Percentiles rank a stretch among this genome's conserved stretches.
Evolutionary conservation across 495 filamentous ascomycete genomes (phyloP).

Genomic region (Podospora pseudoanserina): DNA sequence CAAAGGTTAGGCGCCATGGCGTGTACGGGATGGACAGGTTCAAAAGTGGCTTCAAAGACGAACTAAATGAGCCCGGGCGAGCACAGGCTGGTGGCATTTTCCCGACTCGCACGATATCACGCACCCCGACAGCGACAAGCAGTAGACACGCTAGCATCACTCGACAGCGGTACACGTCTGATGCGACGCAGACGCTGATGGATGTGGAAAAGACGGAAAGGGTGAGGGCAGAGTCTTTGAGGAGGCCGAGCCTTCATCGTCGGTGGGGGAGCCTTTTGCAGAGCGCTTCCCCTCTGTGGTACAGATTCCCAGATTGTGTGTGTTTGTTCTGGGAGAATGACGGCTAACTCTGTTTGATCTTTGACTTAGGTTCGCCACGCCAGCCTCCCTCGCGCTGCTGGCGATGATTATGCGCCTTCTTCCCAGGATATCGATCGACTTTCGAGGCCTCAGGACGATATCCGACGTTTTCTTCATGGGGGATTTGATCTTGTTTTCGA

Average conservation of each 20-base stretch:
- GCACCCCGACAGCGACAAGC: too few species aligned
- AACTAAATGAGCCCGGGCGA: too few species aligned
- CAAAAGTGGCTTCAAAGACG: not conserved
- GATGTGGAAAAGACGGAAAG: not conserved
- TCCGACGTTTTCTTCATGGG: constrained; percentile 15
- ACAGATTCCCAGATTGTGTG: too few species aligned
- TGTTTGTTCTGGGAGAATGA: too few species aligned
- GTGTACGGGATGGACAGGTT: not conserved
- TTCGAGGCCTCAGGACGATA: constrained; percentile 5
- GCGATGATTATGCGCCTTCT: constrained; percentile 16
- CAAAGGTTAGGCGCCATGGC: not conserved
- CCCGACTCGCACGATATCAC: too few species aligned
- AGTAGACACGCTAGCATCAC: too few species aligned
- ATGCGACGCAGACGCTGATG: not conserved
- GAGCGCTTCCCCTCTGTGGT: not conserved
- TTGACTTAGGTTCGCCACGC: constrained; percentile 19
- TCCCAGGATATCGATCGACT: not conserved
- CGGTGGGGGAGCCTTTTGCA: not conserved
- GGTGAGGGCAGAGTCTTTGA: not conserved
- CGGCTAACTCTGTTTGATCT: too few species aligned
- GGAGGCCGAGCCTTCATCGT: not conserved
- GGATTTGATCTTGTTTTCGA: constrained; percentile 11
- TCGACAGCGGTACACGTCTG: not conserved
- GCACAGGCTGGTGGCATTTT: too few species aligned
- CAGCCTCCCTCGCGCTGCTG: constrained; percentile 13